These are phyloP conservation scores for Paraconiothyrium brasiliense DNA, from an alignment of 2,329 filamentous ascomycete genomes.

Conservation along the genomic window DNA sequence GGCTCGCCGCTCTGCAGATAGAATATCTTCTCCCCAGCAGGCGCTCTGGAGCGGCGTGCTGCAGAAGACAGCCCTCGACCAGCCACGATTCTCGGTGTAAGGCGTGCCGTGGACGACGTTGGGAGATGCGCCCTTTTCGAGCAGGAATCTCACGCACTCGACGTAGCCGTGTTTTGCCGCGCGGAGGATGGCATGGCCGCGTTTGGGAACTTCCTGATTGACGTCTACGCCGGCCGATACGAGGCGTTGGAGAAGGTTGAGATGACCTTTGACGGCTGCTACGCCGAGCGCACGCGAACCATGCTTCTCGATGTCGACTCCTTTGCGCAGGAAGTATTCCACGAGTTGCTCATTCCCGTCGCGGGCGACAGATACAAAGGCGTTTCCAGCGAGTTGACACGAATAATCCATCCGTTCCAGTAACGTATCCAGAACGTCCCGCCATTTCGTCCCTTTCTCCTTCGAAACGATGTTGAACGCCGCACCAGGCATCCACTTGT, in stretches of 20 bases:
- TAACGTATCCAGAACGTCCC: neutral
- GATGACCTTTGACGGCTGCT: neutral
- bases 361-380: neutral
- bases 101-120: neutral
- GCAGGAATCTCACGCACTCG: neutral
- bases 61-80: neutral
- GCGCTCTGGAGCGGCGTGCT: neutral
- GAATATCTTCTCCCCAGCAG: neutral
- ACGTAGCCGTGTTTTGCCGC: neutral
- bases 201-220: neutral
- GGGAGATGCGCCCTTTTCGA: neutral
- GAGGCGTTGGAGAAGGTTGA: neutral
- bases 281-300: neutral
- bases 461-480: neutral
- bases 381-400: neutral
- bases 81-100: neutral
- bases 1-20: neutral
- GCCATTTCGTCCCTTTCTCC: neutral
- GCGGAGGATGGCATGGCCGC: neutral
- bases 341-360: neutral
- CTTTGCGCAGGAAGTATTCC: neutral
- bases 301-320: neutral
- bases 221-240: neutral
- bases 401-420: neutral
- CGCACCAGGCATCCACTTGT: neutral